Base-by-base conservation (phyloP, 176 grass and related monocot species). In the Puya raimondii region DNA sequence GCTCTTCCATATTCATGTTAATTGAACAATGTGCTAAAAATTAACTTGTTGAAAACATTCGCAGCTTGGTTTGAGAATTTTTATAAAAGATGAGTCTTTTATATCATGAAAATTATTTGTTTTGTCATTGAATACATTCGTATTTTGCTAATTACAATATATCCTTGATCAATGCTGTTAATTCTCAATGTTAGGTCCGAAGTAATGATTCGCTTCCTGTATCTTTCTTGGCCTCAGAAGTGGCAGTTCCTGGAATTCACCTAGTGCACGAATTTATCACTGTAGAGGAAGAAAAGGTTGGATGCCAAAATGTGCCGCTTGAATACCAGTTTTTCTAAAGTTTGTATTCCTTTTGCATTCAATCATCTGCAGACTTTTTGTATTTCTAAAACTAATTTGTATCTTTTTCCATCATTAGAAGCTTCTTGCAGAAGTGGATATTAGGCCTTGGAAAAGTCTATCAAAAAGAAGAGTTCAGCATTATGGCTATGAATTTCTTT, bases 401-500 rank as follows among this genome's bases (percentile, higher is more conserved):
- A 56, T 0, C 21, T 2, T 78, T 25, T 72, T 27, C 58, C 49
- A 51, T 59, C 67, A 27, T 87, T 64, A 97, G 93, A 86, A 92
- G 49, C 80, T 97, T 68, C 88, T 97, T 73, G 83, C 71, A 11
- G 76, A 86, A 51, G 86, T 97, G 68, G 89, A 97, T 51, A 76
- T 22, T 26, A 85, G 66, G 58, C 77, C 77, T 11, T 97, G 93
- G 89, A 87, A 77, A 69, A 85, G 67, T 67, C 73, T 92, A 70
- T 71, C 93, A 11, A 97, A 97, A 85, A 83, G 93, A 65, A 81
- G 79, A 71, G 93, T 92, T 87, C 93, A 97, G 68, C 93, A 97
- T 88, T 97, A 97, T 63, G 89, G 93, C 67, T 92, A 90, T 69
- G 93, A 97, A 64, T 92, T 97, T 84, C 51, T 90, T 76, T 97